Base-by-base conservation (phyloP, 23 red algal genomes). In the Cyanidium caldarium region DNA sequence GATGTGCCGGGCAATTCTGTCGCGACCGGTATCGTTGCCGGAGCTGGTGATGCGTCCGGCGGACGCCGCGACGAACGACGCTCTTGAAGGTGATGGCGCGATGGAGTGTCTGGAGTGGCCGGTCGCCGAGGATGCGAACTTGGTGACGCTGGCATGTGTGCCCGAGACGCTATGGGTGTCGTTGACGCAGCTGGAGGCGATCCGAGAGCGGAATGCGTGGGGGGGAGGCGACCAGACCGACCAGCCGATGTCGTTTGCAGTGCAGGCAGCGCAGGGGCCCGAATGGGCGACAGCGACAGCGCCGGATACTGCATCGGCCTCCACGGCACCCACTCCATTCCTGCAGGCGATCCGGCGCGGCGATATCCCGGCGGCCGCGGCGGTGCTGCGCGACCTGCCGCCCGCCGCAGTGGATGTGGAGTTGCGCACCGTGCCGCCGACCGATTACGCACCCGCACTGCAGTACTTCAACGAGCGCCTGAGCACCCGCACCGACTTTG, bases 161-260 rank as follows among this genome's bases (percentile, higher is more conserved):
- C 75, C 87, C 26, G 72, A 58, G 25, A 61, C 75, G 5, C 58
- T 68, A 12, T 94, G 87, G 87, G 80, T 73, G 15, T 45, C 73
- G 38, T 58, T 94, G 33, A 69, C 75, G 26, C 77, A 86, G 39
- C 45, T 94, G 33, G 75, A 81, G 36, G 78, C 68, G 30, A 77
- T 94, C 40, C 70, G 73, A 51, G 68, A 80, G 45, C 73, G 84
- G 14, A 87, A 89, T 67, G 79, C 72, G 42, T 81, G 81, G 7
- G 41, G 69, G n/a, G 76, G 82, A 45, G 75, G 77, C 33, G 42
- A 74, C 20, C 77, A 82, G 35, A 94, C 70, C 42, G 33, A 73
- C 19, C 3, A 42, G 30, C 70, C 38, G 2, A 26, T 5, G 30
- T 41, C 12, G 12, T 37, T 12, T 17, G 75, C 34, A 14, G 65